phyloP scores from a whole-genome alignment of 2,329 filamentous ascomycete genomes.

The Colletotrichum chlorophyti region DNA sequence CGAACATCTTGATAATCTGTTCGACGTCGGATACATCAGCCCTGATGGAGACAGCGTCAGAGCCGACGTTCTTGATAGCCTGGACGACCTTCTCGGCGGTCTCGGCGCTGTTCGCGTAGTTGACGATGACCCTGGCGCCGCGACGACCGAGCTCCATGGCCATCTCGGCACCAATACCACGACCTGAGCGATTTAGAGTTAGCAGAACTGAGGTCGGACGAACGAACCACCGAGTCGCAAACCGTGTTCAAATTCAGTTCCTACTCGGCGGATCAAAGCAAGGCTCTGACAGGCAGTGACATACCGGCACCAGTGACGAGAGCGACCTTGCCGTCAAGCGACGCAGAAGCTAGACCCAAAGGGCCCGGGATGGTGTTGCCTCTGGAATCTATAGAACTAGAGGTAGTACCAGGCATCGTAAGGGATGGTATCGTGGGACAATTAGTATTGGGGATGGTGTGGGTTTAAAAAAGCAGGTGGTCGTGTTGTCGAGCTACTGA shows the following conservation, averaged over 20 bases:
- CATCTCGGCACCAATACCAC: constrained; percentile 65
- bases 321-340: constrained; percentile 82
- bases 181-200: constrained; percentile 42
- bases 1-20: constrained; percentile 68
- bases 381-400: too few species aligned
- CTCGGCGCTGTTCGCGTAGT: constrained; percentile 63
- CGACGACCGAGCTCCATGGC: constrained; percentile 61
- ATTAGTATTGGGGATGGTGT: too few species aligned
- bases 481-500: too few species aligned
- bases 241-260: too few species aligned
- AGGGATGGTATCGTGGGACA: too few species aligned
- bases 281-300: constrained; percentile 26
- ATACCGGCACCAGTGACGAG: constrained; percentile 73
- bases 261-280: too few species aligned
- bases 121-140: constrained; percentile 63
- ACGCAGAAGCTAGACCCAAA: constrained; percentile 52
- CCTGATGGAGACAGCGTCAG: constrained; percentile 67
- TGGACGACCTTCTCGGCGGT: constrained; percentile 62
- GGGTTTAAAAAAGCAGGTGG: too few species aligned
- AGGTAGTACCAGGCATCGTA: too few species aligned
- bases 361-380: constrained; percentile 46
- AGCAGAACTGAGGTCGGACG: neutral
- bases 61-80: constrained; percentile 60
- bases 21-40: constrained; percentile 71
- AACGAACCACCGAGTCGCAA: too few species aligned